phyloP scores from a whole-genome alignment of 805 yeast genomes.

The Wickerhamiella sergipiensis region DNA sequence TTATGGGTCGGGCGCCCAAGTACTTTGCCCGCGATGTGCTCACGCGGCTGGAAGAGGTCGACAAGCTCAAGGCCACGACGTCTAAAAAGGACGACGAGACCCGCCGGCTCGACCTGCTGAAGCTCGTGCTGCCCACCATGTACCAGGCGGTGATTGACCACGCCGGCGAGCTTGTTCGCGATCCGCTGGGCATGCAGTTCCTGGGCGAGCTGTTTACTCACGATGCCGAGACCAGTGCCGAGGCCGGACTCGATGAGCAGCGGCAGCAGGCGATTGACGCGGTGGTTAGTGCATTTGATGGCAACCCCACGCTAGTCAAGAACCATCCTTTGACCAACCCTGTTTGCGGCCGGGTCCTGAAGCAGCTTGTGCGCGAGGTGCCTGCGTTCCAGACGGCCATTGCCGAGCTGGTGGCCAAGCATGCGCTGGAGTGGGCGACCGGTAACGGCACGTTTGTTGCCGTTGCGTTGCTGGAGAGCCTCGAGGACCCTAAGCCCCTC shows the following conservation, averaged over 20 bases:
- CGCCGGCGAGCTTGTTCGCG: conserved; percentile 38
- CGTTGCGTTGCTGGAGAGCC: conserved; percentile 62
- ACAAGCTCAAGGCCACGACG: conserved; percentile 48
- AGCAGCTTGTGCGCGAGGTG: conserved; percentile 10
- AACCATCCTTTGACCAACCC: conserved; percentile 35
- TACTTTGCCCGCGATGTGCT: conserved; percentile 61
- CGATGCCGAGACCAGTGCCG: conserved; percentile 23
- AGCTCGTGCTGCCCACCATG: conserved; percentile 51
- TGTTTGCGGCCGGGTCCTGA: conserved; percentile 15
- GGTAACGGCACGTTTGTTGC: conserved; percentile 66
- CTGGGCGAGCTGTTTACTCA: conserved; percentile 59
- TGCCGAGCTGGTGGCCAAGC: conserved; percentile 38
- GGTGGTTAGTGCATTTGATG: conserved; percentile 39
- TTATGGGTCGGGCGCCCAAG: conserved; percentile 66
- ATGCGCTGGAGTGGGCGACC: conserved; percentile 54
- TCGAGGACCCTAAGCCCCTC: conserved; percentile 36
- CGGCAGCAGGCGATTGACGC: conserved; percentile 34
- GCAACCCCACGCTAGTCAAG: conserved; percentile 39
- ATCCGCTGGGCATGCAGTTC: conserved; percentile 61
- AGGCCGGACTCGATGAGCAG: conserved; percentile 28
- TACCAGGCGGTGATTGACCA: conserved; percentile 40
- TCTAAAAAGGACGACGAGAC: conserved; percentile 74
- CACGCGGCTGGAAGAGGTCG: conserved; percentile 46
- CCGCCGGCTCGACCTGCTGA: conserved; percentile 58
- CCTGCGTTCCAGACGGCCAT: conserved; percentile 37